phyloP scores from a whole-genome alignment of 2,329 filamentous ascomycete species.

The Neonectria coccinea region DNA sequence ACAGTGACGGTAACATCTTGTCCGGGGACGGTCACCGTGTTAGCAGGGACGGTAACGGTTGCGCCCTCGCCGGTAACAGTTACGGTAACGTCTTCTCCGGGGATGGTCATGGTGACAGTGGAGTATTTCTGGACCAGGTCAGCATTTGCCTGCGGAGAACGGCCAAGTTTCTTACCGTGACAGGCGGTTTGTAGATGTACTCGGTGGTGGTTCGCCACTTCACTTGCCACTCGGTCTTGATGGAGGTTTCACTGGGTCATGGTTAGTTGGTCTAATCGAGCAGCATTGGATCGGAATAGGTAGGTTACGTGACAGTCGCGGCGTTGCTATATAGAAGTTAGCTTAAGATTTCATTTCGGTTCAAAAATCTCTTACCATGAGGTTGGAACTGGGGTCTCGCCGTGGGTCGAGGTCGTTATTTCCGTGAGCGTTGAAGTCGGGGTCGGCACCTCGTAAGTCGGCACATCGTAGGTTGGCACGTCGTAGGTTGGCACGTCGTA shows the following conservation, averaged over 20 bases:
- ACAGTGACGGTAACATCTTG: conserved; percentile 6
- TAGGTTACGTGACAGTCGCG: conserved; percentile 17
- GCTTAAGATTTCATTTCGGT: background rate
- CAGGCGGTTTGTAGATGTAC: conserved; percentile 5
- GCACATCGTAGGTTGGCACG: background rate
- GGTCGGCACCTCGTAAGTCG: background rate
- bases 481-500: background rate
- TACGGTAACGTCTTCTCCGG: background rate
- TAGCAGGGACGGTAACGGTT: background rate
- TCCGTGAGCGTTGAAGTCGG: background rate
- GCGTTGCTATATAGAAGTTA: conserved; percentile 12
- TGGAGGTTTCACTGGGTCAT: background rate
- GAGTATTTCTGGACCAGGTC: conserved; percentile 1
- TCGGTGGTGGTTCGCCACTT: background rate
- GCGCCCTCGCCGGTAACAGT: background rate
- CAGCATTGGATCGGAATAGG: background rate
- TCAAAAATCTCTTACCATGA: conserved; percentile 12
- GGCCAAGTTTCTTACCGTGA: conserved; percentile 1
- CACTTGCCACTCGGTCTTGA: background rate
- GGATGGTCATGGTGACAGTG: background rate
- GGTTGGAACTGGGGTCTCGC: background rate
- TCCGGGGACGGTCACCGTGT: background rate
- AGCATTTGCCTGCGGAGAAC: background rate
- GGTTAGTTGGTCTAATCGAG: conserved; percentile 1
- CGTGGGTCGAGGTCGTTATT: background rate